Evolutionary conservation across 2,329 filamentous ascomycete genomes (phyloP), one percentile per base, ranked within the genome.

Genomic region (Talaromyces atroroseus): DNA sequence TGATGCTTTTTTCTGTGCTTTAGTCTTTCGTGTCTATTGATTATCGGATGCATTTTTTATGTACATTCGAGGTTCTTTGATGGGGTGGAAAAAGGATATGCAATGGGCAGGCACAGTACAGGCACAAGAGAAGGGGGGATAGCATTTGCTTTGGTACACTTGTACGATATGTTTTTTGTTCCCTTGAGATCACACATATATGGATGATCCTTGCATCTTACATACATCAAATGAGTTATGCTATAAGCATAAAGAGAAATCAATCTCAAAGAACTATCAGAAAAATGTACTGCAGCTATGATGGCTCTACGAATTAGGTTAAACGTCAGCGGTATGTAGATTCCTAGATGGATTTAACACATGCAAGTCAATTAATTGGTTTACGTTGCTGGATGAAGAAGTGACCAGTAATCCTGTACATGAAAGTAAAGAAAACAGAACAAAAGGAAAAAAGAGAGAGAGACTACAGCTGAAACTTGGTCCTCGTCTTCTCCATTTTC

Each of bases 401-500:
- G n/a, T n/a, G 26, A 29, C 26, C 26, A 29, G 26, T 29, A 8
- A 29, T 8, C 26, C 38, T 7, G 6, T 42, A 8, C n/a, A 42
- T 42, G 11, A 6, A 18, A 42, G 18, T 18, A 18, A 18, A 20
- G 2, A 36, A 29, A 29, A n/a, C n/a, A n/a, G n/a, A 4, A 29
- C 26, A 29, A 38, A 6, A 16, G 2, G 18, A n/a, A 14, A 10
- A 44, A 3, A 12, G 24, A 49, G 4, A 44, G 10, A 44, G 8
- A 51, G n/a, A 59, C 64, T 64, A 97, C 69, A 99, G 78, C 74
- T 95, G 94, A 77, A 97, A 99, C 70, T 90, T 86, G 63, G 92
- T 97, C 66, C 94, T 82, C 68, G 89, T 80, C 79, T 96, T 96
- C 77, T 99, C 94, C 87, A 94, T 95, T 69, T 86, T 85, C 11